phyloP scores from a whole-genome alignment of 2,329 filamentous ascomycete species.

The Penicillium sp. region DNA sequence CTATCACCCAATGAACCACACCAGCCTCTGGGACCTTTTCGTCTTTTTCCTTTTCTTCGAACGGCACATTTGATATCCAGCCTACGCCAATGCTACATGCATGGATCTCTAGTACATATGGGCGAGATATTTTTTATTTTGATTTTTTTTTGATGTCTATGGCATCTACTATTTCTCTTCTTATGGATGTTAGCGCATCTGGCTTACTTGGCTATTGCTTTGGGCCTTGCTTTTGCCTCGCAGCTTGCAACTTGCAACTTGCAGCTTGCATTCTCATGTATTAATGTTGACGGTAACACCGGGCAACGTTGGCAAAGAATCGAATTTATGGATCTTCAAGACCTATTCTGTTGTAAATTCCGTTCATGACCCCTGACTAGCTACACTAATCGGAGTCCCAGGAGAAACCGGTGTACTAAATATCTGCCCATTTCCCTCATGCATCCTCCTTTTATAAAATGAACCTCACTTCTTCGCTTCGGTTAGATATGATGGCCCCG shows the following conservation, averaged over 20 bases:
- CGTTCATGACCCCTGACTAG: background rate
- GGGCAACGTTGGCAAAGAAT: background rate
- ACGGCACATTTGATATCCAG: background rate
- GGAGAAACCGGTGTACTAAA: background rate
- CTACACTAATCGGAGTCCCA: background rate
- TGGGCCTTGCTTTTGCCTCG: background rate
- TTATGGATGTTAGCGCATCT: background rate
- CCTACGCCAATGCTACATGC: background rate
- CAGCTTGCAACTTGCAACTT: background rate
- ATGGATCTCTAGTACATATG: conserved; percentile 8
- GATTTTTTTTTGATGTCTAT: background rate
- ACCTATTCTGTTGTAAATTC: background rate
- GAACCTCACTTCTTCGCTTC: background rate
- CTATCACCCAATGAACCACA: conserved; percentile 8
- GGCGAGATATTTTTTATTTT: background rate
- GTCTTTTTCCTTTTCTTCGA: background rate
- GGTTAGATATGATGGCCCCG: background rate
- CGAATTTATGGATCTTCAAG: background rate
- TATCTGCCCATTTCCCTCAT: background rate
- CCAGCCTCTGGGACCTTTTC: background rate
- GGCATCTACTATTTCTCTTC: background rate
- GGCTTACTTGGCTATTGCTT: background rate
- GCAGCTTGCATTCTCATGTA: conserved; percentile 5
- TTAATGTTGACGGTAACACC: background rate
- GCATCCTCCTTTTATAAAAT: too few relatives aligned